Evolutionary conservation across 1,284 basidiomycete species (phyloP).

Genomic region (Pseudozyma pruni): DNA sequence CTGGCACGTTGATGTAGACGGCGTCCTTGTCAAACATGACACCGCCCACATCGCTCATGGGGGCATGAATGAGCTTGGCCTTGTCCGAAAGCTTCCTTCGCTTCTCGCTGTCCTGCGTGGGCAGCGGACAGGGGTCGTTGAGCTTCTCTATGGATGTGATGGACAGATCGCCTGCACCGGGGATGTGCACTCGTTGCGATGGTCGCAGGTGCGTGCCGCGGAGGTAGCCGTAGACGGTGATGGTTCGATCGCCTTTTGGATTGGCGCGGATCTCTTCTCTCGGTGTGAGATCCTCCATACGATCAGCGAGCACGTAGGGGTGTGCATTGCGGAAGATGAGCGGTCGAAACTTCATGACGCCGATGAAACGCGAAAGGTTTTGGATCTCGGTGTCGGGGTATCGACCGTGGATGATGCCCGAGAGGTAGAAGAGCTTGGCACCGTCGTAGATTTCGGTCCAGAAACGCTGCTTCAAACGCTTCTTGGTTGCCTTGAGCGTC

Average conservation of each 20-base stretch:
- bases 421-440: constrained; percentile 97
- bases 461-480: constrained; percentile 96
- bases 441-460: constrained; percentile 99
- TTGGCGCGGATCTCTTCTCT: constrained; percentile 83
- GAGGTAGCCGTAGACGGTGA: constrained; percentile 95
- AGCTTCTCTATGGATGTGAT: constrained; percentile 81
- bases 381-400: constrained; percentile 97
- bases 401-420: constrained; percentile 95
- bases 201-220: constrained; percentile 72
- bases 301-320: constrained; percentile 94
- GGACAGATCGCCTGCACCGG: constrained; percentile 86
- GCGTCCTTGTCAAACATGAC: constrained; percentile 98
- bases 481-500: constrained; percentile 89
- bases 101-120: constrained; percentile 91
- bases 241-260: constrained; percentile 87
- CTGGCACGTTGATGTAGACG: constrained; percentile 96
- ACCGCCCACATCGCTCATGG: constrained; percentile 98
- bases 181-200: constrained; percentile 88
- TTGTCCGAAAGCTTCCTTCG: constrained; percentile 92
- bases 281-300: constrained; percentile 92
- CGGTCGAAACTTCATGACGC: constrained; percentile 98
- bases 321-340: constrained; percentile 94
- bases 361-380: constrained; percentile 90
- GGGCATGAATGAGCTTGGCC: constrained; percentile 93
- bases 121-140: constrained; percentile 92